phyloP scores from a whole-genome alignment of 2,329 filamentous ascomycete species.

The Fusarium sp. region DNA sequence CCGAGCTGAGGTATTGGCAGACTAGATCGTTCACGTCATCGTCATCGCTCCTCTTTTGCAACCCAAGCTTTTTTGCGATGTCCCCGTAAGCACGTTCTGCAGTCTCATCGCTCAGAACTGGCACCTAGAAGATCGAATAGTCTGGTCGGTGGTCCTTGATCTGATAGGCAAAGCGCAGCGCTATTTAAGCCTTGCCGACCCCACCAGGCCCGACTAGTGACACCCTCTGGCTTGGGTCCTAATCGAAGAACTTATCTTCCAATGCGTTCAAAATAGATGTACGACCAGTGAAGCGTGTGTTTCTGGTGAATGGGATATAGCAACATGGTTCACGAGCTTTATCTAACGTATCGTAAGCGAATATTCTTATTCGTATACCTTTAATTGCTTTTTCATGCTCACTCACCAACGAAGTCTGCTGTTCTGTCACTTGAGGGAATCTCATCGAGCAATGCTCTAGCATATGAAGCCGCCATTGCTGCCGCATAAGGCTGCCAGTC shows the following conservation, averaged over 20 bases:
- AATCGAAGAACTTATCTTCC: conserved; percentile 21
- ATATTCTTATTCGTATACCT: background rate
- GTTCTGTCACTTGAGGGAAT: background rate
- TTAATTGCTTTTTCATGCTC: background rate
- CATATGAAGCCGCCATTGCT: conserved; percentile 45
- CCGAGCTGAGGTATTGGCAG: conserved; percentile 47
- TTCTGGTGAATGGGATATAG: background rate
- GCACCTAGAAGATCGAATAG: conserved; percentile 58
- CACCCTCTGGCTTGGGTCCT: background rate
- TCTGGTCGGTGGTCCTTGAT: conserved; percentile 40
- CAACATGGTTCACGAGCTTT: background rate
- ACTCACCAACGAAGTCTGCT: background rate
- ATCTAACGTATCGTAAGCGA: background rate
- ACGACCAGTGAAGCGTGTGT: background rate
- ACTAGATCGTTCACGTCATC: conserved; percentile 53
- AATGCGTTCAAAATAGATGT: background rate
- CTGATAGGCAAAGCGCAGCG: conserved; percentile 50
- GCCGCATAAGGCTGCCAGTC: conserved; percentile 52
- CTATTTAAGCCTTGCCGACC: conserved; percentile 55
- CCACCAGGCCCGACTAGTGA: conserved; percentile 47
- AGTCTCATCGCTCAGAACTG: conserved; percentile 41
- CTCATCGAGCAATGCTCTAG: conserved; percentile 16
- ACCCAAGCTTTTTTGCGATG: conserved; percentile 47
- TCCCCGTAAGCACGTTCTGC: conserved; percentile 52
- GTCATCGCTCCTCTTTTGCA: conserved; percentile 48